phyloP scores from a whole-genome alignment of 192 early-diverging fungal genomes.

The Umbelopsis vinacea region DNA sequence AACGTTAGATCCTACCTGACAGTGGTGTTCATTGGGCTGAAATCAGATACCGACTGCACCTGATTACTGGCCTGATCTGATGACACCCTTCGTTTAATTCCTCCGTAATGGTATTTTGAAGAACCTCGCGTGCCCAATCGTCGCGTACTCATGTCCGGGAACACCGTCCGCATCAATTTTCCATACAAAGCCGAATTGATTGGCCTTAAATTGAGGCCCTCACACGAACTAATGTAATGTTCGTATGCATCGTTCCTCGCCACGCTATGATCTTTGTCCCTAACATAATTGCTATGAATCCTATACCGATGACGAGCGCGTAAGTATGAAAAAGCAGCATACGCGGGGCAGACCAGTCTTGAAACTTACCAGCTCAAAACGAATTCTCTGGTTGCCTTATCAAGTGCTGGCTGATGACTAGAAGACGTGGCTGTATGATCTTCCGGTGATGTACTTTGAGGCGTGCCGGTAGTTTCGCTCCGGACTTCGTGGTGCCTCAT shows the following conservation, averaged over 20 bases:
- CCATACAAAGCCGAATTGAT: slow-evolving; percentile 60
- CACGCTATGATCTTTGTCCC: slow-evolving; percentile 43
- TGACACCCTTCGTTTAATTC: slow-evolving; percentile 29
- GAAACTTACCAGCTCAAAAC: not conserved
- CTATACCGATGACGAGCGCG: slow-evolving; percentile 17
- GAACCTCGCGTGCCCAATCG: slow-evolving; percentile 50
- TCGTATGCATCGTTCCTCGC: slow-evolving; percentile 51
- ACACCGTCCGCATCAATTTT: slow-evolving; percentile 52
- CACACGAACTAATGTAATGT: slow-evolving; percentile 48
- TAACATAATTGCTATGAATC: slow-evolving; percentile 48
- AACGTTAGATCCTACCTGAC: not conserved
- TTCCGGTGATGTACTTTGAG: not conserved
- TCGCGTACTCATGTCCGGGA: slow-evolving; percentile 53
- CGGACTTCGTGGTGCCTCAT: not conserved
- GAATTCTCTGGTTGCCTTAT: slow-evolving; percentile 16
- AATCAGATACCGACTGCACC: not conserved
- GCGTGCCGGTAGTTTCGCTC: slow-evolving; percentile 1
- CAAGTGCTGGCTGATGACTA: not conserved
- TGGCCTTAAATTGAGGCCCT: slow-evolving; percentile 37
- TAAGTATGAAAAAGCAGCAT: not conserved
- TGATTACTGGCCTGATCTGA: not conserved
- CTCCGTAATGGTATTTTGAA: slow-evolving; percentile 57
- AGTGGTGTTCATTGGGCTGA: slow-evolving; percentile 6
- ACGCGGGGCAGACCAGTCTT: too few relatives aligned
- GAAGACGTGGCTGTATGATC: not conserved